Evolutionary conservation across 768 basidiomycete genomes (phyloP).

Genomic region (Hortiboletus flavorubellus): DNA sequence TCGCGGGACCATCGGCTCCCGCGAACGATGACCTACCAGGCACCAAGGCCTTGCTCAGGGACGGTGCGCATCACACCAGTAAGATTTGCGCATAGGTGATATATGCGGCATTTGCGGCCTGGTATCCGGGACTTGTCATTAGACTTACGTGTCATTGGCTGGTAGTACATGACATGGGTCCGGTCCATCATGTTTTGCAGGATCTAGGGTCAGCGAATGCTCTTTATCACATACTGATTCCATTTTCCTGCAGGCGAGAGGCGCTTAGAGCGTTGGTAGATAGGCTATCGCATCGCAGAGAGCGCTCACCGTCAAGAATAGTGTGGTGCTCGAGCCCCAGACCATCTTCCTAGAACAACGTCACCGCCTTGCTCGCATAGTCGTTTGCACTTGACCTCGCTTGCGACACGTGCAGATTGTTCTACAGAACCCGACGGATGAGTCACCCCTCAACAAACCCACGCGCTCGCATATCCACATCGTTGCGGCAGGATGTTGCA

Average conservation of each 20-base stretch:
- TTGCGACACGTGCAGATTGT: neutral
- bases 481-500: neutral
- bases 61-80: conserved; percentile 52
- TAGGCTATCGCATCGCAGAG: neutral
- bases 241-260: neutral
- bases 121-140: neutral
- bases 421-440: neutral
- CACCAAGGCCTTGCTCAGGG: conserved; percentile 56
- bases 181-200: conserved; percentile 65
- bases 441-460: neutral
- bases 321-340: neutral
- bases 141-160: conserved; percentile 58
- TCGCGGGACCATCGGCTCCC: neutral
- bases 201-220: neutral
- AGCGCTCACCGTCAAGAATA: neutral
- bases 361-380: neutral
- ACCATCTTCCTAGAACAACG: neutral
- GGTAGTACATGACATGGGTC: conserved; percentile 59
- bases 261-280: neutral
- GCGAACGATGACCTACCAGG: conserved; percentile 42
- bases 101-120: conserved; percentile 13
- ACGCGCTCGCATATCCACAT: neutral
- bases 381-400: neutral
- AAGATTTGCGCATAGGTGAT: conserved; percentile 19
- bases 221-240: neutral